A percentile compares a stretch with the other conserved stretches of the same genome.
Conservation (phyloP, 129 eudicot genomes). For the carrot (Daucus carota) region DH1_v3.0 NC_030381.2:52945001-52945500, state of each 20-base stretch:
- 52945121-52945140: neutral
- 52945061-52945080: constrained; percentile 4
- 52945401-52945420: neutral
- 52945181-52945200: neutral
- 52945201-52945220: neutral
- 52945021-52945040: constrained; percentile 65
- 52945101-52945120: neutral
- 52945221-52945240: neutral
- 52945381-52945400: neutral
- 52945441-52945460: neutral
- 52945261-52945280: neutral
- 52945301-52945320: neutral
- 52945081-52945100: neutral
- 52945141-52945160: neutral
- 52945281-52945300: neutral
- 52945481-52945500: no score
- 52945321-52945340: neutral
- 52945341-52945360: neutral
- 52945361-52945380: neutral
- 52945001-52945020: constrained; percentile 59
- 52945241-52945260: neutral
- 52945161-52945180: neutral
- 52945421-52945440: neutral
- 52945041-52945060: constrained; percentile 20
- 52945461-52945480: neutral